Evolutionary conservation across 2,329 filamentous ascomycete genomes (phyloP).

Genomic region (Scolecobasidium constrictum): DNA sequence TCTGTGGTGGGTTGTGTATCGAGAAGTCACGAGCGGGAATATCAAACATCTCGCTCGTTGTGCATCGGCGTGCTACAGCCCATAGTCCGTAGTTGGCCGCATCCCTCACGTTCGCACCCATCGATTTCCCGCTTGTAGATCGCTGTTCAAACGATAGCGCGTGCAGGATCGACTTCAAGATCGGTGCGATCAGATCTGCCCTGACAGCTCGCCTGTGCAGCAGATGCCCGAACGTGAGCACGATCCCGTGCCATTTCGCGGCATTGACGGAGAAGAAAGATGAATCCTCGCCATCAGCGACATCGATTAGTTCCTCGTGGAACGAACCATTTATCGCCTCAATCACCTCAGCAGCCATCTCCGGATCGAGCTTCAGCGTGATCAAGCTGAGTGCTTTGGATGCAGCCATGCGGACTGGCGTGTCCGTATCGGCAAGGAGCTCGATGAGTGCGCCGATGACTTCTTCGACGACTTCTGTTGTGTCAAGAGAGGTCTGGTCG

Average conservation of each 20-base stretch:
- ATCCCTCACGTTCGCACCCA: slow-evolving; percentile 85
- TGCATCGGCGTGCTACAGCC: slow-evolving; percentile 81
- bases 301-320: slow-evolving; percentile 41
- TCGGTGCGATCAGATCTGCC: slow-evolving; percentile 55
- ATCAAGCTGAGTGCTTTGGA: slow-evolving; percentile 89
- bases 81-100: slow-evolving; percentile 95
- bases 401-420: slow-evolving; percentile 77
- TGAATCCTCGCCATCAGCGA: slow-evolving; percentile 42
- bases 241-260: slow-evolving; percentile 84
- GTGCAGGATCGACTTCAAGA: slow-evolving; percentile 65
- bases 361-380: slow-evolving; percentile 64
- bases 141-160: slow-evolving; percentile 85
- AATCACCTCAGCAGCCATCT: slow-evolving; percentile 78
- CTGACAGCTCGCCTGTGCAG: slow-evolving; percentile 78
- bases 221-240: slow-evolving; percentile 75
- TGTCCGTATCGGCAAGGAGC: slow-evolving; percentile 74
- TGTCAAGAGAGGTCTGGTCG: slow-evolving; percentile 21
- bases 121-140: slow-evolving; percentile 69
- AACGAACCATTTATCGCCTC: slow-evolving; percentile 68
- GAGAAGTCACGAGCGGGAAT: slow-evolving; percentile 29
- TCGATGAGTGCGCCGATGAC: slow-evolving; percentile 74
- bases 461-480: slow-evolving; percentile 50
- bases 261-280: slow-evolving; percentile 69
- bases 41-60: slow-evolving; percentile 61
- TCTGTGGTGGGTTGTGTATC: slow-evolving; percentile 27